Conservation (phyloP, 208 protist species). For the Wallacemonas sp. region DNA sequence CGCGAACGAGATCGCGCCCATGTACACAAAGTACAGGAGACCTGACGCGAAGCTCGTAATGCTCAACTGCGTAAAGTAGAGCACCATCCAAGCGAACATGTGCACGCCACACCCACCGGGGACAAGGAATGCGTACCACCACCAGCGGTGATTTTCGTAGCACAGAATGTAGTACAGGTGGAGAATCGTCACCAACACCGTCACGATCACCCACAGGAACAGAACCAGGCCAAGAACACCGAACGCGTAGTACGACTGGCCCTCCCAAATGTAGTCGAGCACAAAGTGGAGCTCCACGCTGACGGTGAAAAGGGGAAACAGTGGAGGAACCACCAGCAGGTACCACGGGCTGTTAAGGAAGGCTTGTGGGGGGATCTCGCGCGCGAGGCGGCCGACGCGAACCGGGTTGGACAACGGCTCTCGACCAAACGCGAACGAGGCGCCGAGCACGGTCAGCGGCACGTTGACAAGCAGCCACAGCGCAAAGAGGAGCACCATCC, state of each 20-base stretch:
- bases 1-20: constrained; percentile 68
- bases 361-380: constrained; percentile 94
- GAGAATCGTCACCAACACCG: constrained; percentile 96
- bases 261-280: constrained; percentile 92
- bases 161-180: constrained; percentile 98
- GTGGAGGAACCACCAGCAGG: constrained; percentile 55
- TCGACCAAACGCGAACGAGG: constrained; percentile 95
- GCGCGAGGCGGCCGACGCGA: constrained; percentile 94
- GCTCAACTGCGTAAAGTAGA: constrained; percentile 89
- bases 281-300: constrained; percentile 99
- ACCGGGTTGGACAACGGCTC: constrained; percentile 82
- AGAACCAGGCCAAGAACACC: constrained; percentile 97
- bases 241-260: constrained; percentile 98
- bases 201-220: constrained; percentile 95
- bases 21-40: constrained; percentile 91
- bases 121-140: constrained; percentile 96
- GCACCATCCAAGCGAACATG: constrained; percentile 92
- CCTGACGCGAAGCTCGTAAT: constrained; percentile 71
- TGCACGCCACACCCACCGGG: constrained; percentile 91
- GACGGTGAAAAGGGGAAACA: constrained; percentile 97
- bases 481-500: constrained; percentile 57
- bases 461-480: constrained; percentile 94
- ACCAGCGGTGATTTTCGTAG: constrained; percentile 98
- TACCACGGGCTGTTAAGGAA: constrained; percentile 65
- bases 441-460: constrained; percentile 95